Conservation (phyloP, 1,284 basidiomycete genomes). For the Cutaneotrichosporon cyanovorans region DNA sequence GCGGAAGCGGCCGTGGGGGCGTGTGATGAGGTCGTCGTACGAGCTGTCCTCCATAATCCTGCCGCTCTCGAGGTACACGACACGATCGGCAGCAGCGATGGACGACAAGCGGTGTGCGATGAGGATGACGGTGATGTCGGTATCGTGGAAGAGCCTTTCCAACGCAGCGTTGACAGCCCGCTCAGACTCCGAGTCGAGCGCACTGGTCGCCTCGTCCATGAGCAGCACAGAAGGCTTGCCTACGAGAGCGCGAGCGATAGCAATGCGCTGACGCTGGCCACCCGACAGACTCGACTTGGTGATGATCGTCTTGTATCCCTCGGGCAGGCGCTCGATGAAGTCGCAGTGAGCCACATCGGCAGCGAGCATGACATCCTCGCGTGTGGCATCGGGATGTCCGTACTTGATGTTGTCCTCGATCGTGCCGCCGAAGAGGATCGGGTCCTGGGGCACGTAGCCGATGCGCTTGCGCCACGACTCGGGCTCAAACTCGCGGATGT, state of each 20-base stretch:
- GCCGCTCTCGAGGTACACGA: conserved; percentile 49
- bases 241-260: conserved; percentile 50
- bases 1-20: conserved; percentile 37
- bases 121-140: conserved; percentile 50
- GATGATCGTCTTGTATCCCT: conserved; percentile 43
- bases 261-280: conserved; percentile 49
- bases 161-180: conserved; percentile 46
- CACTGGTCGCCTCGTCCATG: conserved; percentile 44
- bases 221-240: conserved; percentile 47
- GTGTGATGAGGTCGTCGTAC: conserved; percentile 45
- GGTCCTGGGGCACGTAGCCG: conserved; percentile 51
- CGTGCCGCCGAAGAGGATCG: conserved; percentile 73
- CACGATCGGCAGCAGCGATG: conserved; percentile 48
- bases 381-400: conserved; percentile 34
- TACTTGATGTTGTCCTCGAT: conserved; percentile 67
- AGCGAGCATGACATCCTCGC: conserved; percentile 34
- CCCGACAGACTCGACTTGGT: conserved; percentile 45
- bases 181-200: conserved; percentile 41
- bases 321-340: conserved; percentile 40
- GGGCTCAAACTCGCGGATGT: conserved; percentile 63
- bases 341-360: conserved; percentile 42
- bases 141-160: conserved; percentile 45
- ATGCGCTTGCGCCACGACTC: conserved; percentile 84
- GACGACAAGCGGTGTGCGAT: conserved; percentile 50
- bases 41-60: conserved; percentile 47